A percentile compares a stretch with the other conserved stretches of the same genome.
These are phyloP conservation scores for Paramarasmius palmivorus DNA, from an alignment of 1,284 basidiomycete species.

Conservation along the genomic window DNA sequence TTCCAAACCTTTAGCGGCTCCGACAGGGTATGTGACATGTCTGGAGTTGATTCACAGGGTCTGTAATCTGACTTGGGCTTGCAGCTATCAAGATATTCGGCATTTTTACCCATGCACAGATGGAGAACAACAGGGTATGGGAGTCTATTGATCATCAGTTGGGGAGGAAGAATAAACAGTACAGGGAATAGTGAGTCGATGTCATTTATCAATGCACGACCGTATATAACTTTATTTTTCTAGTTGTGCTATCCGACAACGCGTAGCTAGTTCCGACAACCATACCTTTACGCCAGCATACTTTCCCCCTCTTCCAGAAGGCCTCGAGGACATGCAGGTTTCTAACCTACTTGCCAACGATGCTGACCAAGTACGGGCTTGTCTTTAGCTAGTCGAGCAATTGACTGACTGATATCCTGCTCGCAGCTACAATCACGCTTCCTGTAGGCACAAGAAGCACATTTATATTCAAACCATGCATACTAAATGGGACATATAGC, in stretches of 20 bases:
- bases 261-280: conserved; percentile 6
- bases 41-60: not conserved
- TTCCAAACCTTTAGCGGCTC: conserved; percentile 39
- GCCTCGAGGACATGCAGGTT: not conserved
- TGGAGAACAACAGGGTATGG: conserved; percentile 54
- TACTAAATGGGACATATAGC: not conserved
- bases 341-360: conserved; percentile 7
- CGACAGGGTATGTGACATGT: conserved; percentile 46
- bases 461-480: not conserved
- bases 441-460: conserved; percentile 10
- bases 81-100: conserved; percentile 62
- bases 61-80: conserved; percentile 14
- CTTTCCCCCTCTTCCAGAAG: conserved; percentile 12
- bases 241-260: conserved; percentile 13
- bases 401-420: not conserved
- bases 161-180: conserved; percentile 52
- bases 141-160: conserved; percentile 54
- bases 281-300: conserved; percentile 14
- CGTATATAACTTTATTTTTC: not conserved
- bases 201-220: not conserved
- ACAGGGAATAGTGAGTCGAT: conserved; percentile 40
- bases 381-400: not conserved
- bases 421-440: conserved; percentile 15
- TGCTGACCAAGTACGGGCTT: conserved; percentile 4
- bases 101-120: conserved; percentile 61